Percentiles rank a stretch among this genome's conserved stretches.
Evolutionary conservation across 2,329 filamentous ascomycete species (phyloP).

Genomic region (Hypoxylon sp.): DNA sequence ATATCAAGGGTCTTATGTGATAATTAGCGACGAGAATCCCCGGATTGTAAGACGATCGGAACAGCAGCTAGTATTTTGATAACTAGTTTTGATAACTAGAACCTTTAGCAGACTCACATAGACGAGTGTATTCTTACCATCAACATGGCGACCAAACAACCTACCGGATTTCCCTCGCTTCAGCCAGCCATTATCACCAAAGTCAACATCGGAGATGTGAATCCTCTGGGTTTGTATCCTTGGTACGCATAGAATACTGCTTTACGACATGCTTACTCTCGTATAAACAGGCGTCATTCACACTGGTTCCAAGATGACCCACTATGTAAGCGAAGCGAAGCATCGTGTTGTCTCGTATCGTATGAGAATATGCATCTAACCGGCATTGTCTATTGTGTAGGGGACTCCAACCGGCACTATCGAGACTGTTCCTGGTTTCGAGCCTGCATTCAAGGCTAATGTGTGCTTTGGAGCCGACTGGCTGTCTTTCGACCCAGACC

Average conservation of each 20-base stretch:
- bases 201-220: conserved; percentile 2
- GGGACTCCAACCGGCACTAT: conserved; percentile 20
- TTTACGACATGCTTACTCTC: neutral
- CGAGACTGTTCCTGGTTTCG: conserved; percentile 38
- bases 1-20: neutral
- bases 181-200: conserved; percentile 2
- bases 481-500: conserved; percentile 35
- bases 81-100: neutral
- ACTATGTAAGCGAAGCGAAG: conserved; percentile 1
- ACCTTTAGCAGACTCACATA: neutral
- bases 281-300: conserved; percentile 3
- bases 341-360: neutral
- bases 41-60: neutral
- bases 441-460: conserved; percentile 40
- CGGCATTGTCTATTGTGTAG: neutral
- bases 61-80: neutral
- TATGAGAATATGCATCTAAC: conserved; percentile 4
- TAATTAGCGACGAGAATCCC: neutral
- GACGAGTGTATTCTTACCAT: neutral
- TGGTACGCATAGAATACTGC: neutral
- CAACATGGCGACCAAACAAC: neutral
- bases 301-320: conserved; percentile 2
- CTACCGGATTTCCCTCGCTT: conserved; percentile 1
- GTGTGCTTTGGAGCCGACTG: conserved; percentile 38
- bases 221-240: neutral